Conservation (phyloP, 805 yeast species). For the Hanseniaspora lachancei region DNA sequence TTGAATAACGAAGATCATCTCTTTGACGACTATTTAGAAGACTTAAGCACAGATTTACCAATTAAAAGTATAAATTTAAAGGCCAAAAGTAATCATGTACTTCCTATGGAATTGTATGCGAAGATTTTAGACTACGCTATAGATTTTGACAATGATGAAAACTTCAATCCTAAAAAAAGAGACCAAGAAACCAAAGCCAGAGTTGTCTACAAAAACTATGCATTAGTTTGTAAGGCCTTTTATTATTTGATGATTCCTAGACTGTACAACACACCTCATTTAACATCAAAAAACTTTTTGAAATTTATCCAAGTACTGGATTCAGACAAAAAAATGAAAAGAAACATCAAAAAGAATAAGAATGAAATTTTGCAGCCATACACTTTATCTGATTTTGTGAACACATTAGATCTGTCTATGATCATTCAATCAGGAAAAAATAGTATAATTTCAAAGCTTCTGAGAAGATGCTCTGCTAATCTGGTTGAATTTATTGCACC, state of each 20-base stretch:
- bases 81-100: neutral
- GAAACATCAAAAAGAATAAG: slow-evolving; percentile 26
- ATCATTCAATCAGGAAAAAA: slow-evolving; percentile 87
- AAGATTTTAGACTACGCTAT: slow-evolving; percentile 5
- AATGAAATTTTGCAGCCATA: slow-evolving; percentile 24
- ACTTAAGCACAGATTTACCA: neutral
- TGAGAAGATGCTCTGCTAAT: slow-evolving; percentile 59
- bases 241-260: slow-evolving; percentile 48
- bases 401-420: slow-evolving; percentile 55
- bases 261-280: slow-evolving; percentile 49
- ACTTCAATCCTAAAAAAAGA: slow-evolving; percentile 14
- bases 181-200: slow-evolving; percentile 21
- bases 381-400: slow-evolving; percentile 31
- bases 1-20: neutral
- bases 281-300: slow-evolving; percentile 55
- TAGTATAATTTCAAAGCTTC: slow-evolving; percentile 69
- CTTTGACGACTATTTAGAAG: neutral
- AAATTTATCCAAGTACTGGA: slow-evolving; percentile 60
- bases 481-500: slow-evolving; percentile 73
- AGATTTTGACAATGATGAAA: slow-evolving; percentile 18
- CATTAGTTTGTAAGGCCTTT: slow-evolving; percentile 51
- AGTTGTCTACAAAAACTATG: slow-evolving; percentile 35
- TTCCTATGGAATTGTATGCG: slow-evolving; percentile 22
- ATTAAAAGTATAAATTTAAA: neutral
- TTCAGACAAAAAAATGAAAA: slow-evolving; percentile 29